These are phyloP conservation scores for Aspergillus sclerotiicarbonarius DNA, from an alignment of 495 filamentous ascomycete species.

Conservation along the genomic window DNA sequence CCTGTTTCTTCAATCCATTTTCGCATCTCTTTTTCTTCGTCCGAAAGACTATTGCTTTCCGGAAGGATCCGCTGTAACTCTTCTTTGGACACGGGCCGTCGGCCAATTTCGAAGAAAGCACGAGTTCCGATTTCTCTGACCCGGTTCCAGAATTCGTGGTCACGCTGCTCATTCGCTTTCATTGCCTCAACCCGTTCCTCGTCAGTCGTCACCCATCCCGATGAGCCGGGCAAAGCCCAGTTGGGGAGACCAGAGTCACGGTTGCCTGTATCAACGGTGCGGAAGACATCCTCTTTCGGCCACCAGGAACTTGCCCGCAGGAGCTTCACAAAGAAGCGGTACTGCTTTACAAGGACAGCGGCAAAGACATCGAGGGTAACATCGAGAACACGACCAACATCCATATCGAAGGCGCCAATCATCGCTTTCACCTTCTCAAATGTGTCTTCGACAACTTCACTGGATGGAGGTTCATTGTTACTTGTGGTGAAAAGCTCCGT, in stretches of 20 bases:
- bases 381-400: conserved; percentile 91
- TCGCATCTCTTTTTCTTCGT: conserved; percentile 51
- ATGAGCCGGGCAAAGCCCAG: conserved; percentile 77
- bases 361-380: conserved; percentile 88
- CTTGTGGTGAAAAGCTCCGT: conserved; percentile 86
- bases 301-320: conserved; percentile 94
- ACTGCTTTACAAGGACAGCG: conserved; percentile 77
- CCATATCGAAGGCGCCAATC: conserved; percentile 89
- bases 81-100: conserved; percentile 50
- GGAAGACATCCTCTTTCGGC: conserved; percentile 61
- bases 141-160: conserved; percentile 76
- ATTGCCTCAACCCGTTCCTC: conserved; percentile 59
- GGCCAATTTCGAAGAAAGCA: conserved; percentile 86
- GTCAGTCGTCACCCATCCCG: conserved; percentile 53
- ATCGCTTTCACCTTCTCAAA: conserved; percentile 83
- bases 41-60: conserved; percentile 35
- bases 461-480: conserved; percentile 56
- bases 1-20: conserved; percentile 76
- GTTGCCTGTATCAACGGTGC: conserved; percentile 28
- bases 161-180: conserved; percentile 57
- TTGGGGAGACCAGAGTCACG: conserved; percentile 60
- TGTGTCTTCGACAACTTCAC: conserved; percentile 65
- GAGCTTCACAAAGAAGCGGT: conserved; percentile 89
- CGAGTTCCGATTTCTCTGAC: conserved; percentile 72
- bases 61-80: conserved; percentile 47